These are phyloP conservation scores for Sicyos baderoa DNA, from an alignment of 306 rosid genomes.

Conservation along the genomic window DNA sequence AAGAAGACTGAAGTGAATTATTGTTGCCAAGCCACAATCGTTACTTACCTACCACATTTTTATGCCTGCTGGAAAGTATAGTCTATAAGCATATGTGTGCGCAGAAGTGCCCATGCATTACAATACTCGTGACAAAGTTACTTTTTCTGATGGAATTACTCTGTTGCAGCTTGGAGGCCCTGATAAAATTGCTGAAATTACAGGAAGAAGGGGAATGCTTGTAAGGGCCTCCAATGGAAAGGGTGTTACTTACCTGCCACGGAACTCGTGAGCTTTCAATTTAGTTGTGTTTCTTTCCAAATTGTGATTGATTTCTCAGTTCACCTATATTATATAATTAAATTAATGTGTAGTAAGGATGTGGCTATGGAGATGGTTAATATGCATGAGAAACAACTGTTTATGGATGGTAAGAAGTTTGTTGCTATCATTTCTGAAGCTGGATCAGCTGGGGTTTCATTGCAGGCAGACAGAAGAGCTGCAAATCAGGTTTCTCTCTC, in stretches of 20 bases:
- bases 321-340: neutral
- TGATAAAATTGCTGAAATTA: constrained; percentile 90
- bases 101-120: neutral
- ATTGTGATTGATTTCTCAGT: neutral
- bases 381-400: constrained; percentile 97
- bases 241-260: constrained; percentile 95
- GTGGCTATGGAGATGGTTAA: constrained; percentile 97
- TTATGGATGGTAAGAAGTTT: constrained; percentile 90
- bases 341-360: constrained; percentile 57
- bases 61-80: neutral
- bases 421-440: constrained; percentile 98
- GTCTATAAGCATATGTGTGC: neutral
- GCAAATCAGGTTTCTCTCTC: constrained; percentile 55
- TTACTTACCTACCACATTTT: constrained; percentile 2
- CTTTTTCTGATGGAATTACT: constrained; percentile 14
- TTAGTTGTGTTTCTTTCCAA: constrained; percentile 18
- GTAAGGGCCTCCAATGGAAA: constrained; percentile 86
- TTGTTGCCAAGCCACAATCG: neutral
- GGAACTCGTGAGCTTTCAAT: constrained; percentile 69
- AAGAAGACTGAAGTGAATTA: neutral
- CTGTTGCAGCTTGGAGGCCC: constrained; percentile 86
- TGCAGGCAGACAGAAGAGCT: constrained; percentile 97
- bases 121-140: neutral
- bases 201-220: constrained; percentile 99
- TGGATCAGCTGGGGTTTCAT: constrained; percentile 97